Evolutionary conservation across 192 early-diverging fungal genomes (phyloP), one percentile per base, ranked within the genome.

Genomic region (Mortierella claussenii): DNA sequence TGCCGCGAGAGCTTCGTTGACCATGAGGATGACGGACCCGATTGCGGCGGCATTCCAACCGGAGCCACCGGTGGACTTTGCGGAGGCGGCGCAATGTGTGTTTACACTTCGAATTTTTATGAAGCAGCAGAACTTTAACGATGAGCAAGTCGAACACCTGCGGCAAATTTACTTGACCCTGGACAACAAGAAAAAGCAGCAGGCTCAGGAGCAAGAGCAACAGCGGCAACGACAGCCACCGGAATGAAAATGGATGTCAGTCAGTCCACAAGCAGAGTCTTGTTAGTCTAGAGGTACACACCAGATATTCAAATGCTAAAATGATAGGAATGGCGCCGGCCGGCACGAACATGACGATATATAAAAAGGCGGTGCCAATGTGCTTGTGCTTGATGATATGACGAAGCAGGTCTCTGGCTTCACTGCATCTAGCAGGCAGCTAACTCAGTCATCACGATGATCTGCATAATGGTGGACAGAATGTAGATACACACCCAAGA

Each of bases 101-200:
- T 43, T 62, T 31, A 67, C 63, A 0, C 47, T 76, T 28, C n/a
- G 57, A 7, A 36, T 60, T 9, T 76, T 76, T 55, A 76, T 76
- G 73, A 56, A 76, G 36, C 64, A 76, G 37, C 64, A 76, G 11
- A 45, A 43, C 7, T 67, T 67, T 51, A 27, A 23, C 1, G 37
- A 12, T 51, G 54, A 55, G 7, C 73, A 67, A n/a, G 21, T 76
- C 0, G 32, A 57, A 0, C 23, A 62, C 21, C 53, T 76, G 1
- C 47, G 21, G 15, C 18, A 34, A 4, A 76, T 76, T 0, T 76
- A 66, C 46, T 34, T 49, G 47, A 62, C 73, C 1, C 12, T 76
- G 8, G 37, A 48, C 12, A 27, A 13, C 20, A 75, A 75, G 33
- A 60, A 47, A 15, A 42, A 53, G 42, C 50, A 70, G 32, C 36